Evolutionary conservation across 495 filamentous ascomycete genomes (phyloP), one percentile per base, ranked within the genome.

Genomic region (Lichenothelia convexa): DNA sequence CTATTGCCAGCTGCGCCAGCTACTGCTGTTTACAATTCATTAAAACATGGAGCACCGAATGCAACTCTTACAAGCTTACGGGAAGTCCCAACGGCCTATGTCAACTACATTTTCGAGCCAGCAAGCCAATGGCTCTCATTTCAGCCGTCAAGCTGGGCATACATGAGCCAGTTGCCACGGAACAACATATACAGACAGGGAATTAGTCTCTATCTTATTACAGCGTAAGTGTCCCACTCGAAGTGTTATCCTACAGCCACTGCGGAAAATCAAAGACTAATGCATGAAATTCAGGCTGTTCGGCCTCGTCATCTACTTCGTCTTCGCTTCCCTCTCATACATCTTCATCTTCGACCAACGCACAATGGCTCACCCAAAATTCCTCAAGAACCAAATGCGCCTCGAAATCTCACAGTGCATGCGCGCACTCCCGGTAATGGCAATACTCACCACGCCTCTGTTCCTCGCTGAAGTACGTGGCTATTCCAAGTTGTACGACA

Each of bases 291-390:
- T n/a, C 49, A 93, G 85, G 76, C 51, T 92, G 46, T 91, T 89
- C 47, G 84, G 87, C 39, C 54, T 83, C 19, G 43, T 82, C 29
- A 58, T 85, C 43, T 95, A 95, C 65, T 93, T 86, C 56, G 41
- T 80, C 42, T 83, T 76, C 51, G 75, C 87, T 15, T 67, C 75
- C 26, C 63, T 92, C 19, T 93, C 84, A 21, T 95, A 92, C 63
- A 39, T 76, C 48, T 87, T 93, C 67, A 63, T 95, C 59, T 95
- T 93, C 66, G 86, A 95, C 59, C 84, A 95, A 54, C 66, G 71
- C 15, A 87, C 80, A 44, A 73, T 83, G 61, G 63, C 79, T 8
- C 89, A 95, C 54, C 87, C 87, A 24, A 93, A 91, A 56, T 95
- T 84, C 57, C 79, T 94, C 51, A 86, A 85, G 58, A 81, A 93